Evolutionary conservation across 345 rosid genomes (phyloP).

Genomic region (Geranium brycei): DNA sequence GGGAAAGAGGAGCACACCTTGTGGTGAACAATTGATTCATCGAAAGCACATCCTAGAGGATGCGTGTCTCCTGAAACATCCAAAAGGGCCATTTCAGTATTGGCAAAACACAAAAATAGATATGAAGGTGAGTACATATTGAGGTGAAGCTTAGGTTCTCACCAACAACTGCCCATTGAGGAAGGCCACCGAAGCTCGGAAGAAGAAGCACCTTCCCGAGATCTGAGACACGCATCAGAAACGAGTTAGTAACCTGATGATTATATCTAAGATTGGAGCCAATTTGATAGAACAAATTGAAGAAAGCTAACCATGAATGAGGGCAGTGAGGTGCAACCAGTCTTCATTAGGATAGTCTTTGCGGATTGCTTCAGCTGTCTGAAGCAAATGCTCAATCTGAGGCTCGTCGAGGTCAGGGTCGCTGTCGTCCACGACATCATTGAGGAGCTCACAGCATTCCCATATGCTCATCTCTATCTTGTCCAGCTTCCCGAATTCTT

Average conservation of each 20-base stretch:
- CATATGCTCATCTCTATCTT: slow-evolving; percentile 45
- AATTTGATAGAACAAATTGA: too few relatives aligned
- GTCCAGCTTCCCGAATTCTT: slow-evolving; percentile 32
- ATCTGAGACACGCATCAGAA: slow-evolving; percentile 13
- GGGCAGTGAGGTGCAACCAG: slow-evolving; percentile 55
- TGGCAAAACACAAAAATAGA: too few relatives aligned
- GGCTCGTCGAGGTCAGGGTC: slow-evolving; percentile 60
- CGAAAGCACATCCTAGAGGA: slow-evolving; percentile 57
- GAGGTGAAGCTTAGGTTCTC: too few relatives aligned
- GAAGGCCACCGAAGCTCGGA: slow-evolving; percentile 64
- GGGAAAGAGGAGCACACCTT: slow-evolving; percentile 34
- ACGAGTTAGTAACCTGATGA: too few relatives aligned
- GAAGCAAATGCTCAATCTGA: slow-evolving; percentile 46
- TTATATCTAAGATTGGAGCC: too few relatives aligned
- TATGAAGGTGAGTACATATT: too few relatives aligned
- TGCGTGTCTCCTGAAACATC: slow-evolving; percentile 36
- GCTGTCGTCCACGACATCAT: slow-evolving; percentile 41
- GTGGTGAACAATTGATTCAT: slow-evolving; percentile 51
- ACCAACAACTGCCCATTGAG: slow-evolving; percentile 81
- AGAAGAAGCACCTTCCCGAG: slow-evolving; percentile 67
- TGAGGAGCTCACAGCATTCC: slow-evolving; percentile 57
- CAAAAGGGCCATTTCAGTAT: too few relatives aligned
- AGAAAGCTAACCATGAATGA: slow-evolving; percentile 36
- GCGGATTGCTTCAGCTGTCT: slow-evolving; percentile 51
- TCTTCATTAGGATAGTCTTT: slow-evolving; percentile 47